Evolutionary conservation across 108 stramenopile genomes (phyloP).

Genomic region (Bacterosira constricta): DNA sequence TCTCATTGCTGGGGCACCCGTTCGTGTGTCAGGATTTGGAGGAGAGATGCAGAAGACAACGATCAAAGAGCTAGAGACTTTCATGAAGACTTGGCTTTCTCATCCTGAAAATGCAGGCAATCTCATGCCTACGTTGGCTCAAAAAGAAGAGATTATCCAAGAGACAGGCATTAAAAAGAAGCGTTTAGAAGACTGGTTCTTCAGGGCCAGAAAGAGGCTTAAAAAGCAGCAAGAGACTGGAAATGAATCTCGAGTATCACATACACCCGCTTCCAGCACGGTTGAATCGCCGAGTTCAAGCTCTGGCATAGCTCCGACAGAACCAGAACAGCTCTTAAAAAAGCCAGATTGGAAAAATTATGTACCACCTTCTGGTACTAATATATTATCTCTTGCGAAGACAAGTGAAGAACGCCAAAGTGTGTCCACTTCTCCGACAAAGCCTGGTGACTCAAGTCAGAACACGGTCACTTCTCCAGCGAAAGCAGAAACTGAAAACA

Average conservation of each 20-base stretch:
- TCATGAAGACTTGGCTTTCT: constrained; percentile 4
- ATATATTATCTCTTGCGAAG: no score
- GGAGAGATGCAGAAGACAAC: not conserved
- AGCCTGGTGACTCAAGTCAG: not conserved
- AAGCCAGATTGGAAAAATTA: no score
- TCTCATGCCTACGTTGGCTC: not conserved
- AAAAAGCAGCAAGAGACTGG: constrained; percentile 14
- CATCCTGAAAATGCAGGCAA: not conserved
- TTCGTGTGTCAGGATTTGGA: no score
- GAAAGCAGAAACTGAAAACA: not conserved
- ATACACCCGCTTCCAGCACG: no score
- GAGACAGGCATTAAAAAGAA: constrained; percentile 21
- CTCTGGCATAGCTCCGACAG: no score
- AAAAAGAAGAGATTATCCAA: constrained; percentile 11
- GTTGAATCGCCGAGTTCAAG: no score
- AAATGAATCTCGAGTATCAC: no score
- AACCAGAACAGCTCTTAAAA: no score
- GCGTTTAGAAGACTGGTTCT: constrained; percentile 36
- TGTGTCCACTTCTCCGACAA: not conserved
- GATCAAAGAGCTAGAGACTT: not conserved
- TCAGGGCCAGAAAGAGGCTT: constrained; percentile 16
- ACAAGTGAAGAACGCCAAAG: no score
- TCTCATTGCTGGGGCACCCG: not conserved
- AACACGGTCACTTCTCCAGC: not conserved
- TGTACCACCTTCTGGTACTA: no score